These are phyloP conservation scores for Penicillium griseofulvum DNA, from an alignment of 2,329 filamentous ascomycete species.

Conservation along the genomic window DNA sequence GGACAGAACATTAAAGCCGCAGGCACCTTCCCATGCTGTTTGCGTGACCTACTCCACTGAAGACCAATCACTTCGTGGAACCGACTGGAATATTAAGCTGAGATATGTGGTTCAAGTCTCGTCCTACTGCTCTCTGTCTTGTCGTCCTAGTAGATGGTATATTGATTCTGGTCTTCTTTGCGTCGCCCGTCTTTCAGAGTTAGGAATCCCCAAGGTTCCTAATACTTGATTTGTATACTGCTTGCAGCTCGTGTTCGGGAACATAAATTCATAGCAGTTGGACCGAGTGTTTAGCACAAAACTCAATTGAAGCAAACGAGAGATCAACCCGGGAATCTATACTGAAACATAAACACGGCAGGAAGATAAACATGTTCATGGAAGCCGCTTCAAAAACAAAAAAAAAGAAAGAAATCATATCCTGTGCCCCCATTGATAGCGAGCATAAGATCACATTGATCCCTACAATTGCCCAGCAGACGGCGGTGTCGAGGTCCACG, in stretches of 20 bases:
- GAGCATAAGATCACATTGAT: not conserved
- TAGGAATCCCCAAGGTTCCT: not conserved
- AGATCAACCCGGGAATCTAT: slow-evolving; percentile 2
- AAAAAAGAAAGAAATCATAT: not conserved
- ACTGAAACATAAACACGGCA: not conserved
- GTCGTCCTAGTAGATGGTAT: not conserved
- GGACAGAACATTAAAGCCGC: not conserved
- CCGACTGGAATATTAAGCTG: not conserved
- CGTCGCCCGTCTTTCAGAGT: no score
- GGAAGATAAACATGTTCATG: not conserved
- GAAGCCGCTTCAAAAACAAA: slow-evolving; percentile 1
- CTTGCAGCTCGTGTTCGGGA: not conserved
- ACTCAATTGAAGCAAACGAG: not conserved
- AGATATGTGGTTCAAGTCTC: not conserved
- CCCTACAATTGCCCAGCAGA: slow-evolving; percentile 2
- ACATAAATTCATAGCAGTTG: not conserved
- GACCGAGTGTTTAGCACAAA: not conserved
- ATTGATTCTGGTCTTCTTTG: not conserved
- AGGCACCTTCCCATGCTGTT: not conserved
- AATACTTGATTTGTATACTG: not conserved
- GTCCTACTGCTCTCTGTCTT: not conserved
- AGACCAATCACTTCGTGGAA: not conserved
- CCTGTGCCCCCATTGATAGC: not conserved
- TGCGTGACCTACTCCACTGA: not conserved
- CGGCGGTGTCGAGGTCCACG: slow-evolving; percentile 23